A percentile compares a stretch with the other conserved stretches of the same genome.
Conservation (phyloP, 352 stramenopile genomes). For the Thalassiosira hispida region DNA sequence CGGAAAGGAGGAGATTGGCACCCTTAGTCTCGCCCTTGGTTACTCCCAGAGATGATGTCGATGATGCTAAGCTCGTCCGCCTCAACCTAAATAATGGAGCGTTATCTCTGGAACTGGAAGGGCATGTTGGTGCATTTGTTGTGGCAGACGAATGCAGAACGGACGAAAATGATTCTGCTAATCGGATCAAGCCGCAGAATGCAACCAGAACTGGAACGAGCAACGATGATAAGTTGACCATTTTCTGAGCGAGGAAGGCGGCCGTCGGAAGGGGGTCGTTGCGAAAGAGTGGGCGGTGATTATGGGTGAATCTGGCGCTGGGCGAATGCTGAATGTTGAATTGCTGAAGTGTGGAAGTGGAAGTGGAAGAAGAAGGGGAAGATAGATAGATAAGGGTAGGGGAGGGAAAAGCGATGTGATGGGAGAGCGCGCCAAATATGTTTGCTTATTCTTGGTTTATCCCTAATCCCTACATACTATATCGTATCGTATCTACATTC, state of each 20-base stretch:
- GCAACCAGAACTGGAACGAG: conserved; percentile 4
- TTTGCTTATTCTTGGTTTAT: too few relatives aligned
- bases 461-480: too few relatives aligned
- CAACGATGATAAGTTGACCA: conserved; percentile 7
- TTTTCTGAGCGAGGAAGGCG: not conserved
- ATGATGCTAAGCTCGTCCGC: conserved; percentile 10
- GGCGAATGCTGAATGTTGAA: too few relatives aligned
- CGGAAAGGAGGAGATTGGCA: conserved; percentile 50
- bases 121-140: conserved; percentile 6
- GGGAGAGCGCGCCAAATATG: not conserved
- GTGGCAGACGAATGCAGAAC: not conserved
- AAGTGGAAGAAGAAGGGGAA: not conserved
- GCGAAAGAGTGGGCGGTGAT: too few relatives aligned
- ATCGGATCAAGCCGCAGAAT: conserved; percentile 3
- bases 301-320: too few relatives aligned
- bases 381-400: not conserved
- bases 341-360: not conserved
- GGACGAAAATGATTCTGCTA: conserved; percentile 3
- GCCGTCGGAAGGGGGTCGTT: not conserved
- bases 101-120: not conserved
- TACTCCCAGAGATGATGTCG: conserved; percentile 26
- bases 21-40: conserved; percentile 58
- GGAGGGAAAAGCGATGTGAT: not conserved
- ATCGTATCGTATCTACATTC: too few relatives aligned
- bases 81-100: not conserved